phyloP scores from a whole-genome alignment of 345 rosid genomes.

The Excoecaria cochinchinensis region DNA sequence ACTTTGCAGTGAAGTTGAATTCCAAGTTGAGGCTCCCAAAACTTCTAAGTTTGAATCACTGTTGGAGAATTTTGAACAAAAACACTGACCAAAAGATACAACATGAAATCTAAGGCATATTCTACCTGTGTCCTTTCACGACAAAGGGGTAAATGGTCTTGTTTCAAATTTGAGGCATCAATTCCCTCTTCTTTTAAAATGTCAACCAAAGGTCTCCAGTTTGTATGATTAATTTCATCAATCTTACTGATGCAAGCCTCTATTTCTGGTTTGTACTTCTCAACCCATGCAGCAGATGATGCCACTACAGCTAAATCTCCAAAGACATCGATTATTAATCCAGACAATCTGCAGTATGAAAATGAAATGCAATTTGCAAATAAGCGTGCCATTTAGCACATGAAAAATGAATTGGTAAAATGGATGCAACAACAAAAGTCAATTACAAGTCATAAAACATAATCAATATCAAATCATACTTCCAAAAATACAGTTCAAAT shows the following conservation, averaged over 20 bases:
- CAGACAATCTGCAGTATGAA: slow-evolving; percentile 62
- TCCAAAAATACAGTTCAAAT: neutral
- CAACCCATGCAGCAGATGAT: slow-evolving; percentile 97
- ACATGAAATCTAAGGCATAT: neutral
- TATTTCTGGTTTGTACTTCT: slow-evolving; percentile 64
- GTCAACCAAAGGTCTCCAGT: slow-evolving; percentile 87
- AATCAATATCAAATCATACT: neutral
- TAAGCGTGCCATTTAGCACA: slow-evolving; percentile 4
- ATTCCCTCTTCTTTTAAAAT: slow-evolving; percentile 90
- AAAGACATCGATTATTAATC: slow-evolving; percentile 78
- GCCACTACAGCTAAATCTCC: slow-evolving; percentile 93
- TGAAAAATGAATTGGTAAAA: neutral
- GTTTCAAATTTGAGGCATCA: slow-evolving; percentile 46
- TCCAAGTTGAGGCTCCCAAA: too few species aligned
- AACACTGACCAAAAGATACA: too few species aligned
- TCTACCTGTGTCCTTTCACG: slow-evolving; percentile 68
- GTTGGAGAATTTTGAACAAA: too few species aligned
- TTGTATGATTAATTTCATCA: slow-evolving; percentile 58
- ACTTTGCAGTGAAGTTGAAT: neutral
- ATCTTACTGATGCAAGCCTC: slow-evolving; percentile 57
- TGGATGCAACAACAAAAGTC: neutral
- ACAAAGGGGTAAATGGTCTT: slow-evolving; percentile 37
- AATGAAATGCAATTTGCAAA: slow-evolving; percentile 13
- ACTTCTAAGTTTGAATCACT: too few species aligned
- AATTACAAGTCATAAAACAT: neutral